Conservation (phyloP, 345 rosid genomes). For the Populus simonii region DNA sequence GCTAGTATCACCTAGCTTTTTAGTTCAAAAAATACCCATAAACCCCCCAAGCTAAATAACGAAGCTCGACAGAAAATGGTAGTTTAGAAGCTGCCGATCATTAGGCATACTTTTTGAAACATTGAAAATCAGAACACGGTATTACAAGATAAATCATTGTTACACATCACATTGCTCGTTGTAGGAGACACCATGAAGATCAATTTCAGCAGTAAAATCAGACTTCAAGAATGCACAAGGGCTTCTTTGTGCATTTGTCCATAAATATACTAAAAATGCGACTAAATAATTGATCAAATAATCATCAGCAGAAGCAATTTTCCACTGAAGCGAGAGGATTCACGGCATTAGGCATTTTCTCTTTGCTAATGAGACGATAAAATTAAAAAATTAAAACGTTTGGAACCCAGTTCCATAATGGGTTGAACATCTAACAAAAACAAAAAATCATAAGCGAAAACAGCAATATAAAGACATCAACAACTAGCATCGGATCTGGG, state of each 20-base stretch:
- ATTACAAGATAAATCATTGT: not conserved
- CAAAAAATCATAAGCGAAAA: not conserved
- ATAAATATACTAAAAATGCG: not conserved
- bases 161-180: not conserved
- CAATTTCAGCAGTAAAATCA: not conserved
- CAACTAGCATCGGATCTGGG: not conserved
- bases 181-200: not conserved
- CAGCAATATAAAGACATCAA: not conserved
- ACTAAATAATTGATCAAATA: not conserved
- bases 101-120: not conserved
- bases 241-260: not conserved
- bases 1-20: not conserved
- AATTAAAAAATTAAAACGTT: not conserved
- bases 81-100: not conserved
- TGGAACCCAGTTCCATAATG: not conserved
- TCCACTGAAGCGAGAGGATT: not conserved
- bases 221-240: not conserved
- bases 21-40: not conserved
- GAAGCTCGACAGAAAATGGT: not conserved
- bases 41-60: not conserved
- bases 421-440: not conserved
- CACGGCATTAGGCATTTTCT: not conserved
- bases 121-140: not conserved
- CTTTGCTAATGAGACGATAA: not conserved
- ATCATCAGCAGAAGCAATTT: not conserved